Percentiles rank a stretch among this genome's conserved stretches.
These are phyloP conservation scores for Monosporascus sp. DNA, from an alignment of 2,329 filamentous ascomycete genomes.

Conservation along the genomic window DNA sequence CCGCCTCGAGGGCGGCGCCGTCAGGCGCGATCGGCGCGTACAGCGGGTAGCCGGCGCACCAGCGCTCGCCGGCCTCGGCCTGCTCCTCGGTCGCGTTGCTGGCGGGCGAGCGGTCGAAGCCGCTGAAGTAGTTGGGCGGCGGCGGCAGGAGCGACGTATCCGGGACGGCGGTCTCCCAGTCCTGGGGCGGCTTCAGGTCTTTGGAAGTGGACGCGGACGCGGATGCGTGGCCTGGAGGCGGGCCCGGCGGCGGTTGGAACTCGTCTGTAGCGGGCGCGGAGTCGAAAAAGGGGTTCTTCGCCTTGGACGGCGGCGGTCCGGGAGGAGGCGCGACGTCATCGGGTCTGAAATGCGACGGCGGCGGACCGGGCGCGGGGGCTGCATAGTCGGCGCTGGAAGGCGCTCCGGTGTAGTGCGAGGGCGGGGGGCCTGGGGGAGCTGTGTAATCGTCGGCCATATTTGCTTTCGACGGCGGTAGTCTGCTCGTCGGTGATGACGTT, in stretches of 20 bases:
- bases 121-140: conserved; percentile 61
- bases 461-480: conserved; percentile 18
- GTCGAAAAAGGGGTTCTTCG: conserved; percentile 9
- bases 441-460: conserved; percentile 10
- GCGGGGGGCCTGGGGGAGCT: conserved; percentile 19
- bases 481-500: conserved; percentile 12
- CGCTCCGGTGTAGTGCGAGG: conserved; percentile 8
- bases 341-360: conserved; percentile 19
- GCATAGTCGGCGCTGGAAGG: conserved; percentile 17
- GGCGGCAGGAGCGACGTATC: conserved; percentile 69
- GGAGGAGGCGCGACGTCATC: conserved; percentile 27
- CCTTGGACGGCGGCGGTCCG: conserved; percentile 29
- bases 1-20: conserved; percentile 38
- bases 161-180: conserved; percentile 66
- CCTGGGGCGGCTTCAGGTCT: conserved; percentile 43
- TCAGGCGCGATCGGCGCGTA: conserved; percentile 46
- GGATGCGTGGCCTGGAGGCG: conserved; percentile 17
- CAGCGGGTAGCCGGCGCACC: conserved; percentile 59
- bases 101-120: conserved; percentile 59
- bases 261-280: conserved; percentile 7
- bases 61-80: conserved; percentile 58
- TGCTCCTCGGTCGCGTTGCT: conserved; percentile 64
- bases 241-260: conserved; percentile 33
- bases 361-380: conserved; percentile 24
- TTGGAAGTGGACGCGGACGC: not conserved